Evolutionary conservation across 495 filamentous ascomycete genomes (phyloP), one percentile per base, ranked within the genome.

Genomic region (Trichoderma parareesei): DNA sequence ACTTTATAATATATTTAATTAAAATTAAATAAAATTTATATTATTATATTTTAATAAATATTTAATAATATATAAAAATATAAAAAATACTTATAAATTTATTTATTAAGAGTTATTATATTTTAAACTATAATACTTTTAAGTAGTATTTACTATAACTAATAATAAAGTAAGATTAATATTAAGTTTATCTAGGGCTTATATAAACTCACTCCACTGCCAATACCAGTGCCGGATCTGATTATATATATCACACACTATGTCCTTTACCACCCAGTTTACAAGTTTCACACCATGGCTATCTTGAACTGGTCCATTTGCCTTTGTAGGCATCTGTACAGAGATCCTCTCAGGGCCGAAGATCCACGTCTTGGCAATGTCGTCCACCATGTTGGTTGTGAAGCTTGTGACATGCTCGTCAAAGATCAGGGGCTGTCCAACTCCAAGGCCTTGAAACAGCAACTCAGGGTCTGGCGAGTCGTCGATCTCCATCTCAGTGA

Each of bases 61-160:
- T 53, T 27, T 53, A 53, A 27, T 48, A 53, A 9, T 53, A 27
- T 53, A 53, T 53, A n/a, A n/a, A n/a, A n/a, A n/a, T n/a, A n/a
- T n/a, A n/a, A n/a, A n/a, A n/a, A n/a, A n/a, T n/a, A n/a, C n/a
- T n/a, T n/a, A n/a, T n/a, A n/a, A n/a, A n/a, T n/a, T n/a, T n/a
- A n/a, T n/a, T n/a, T n/a, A n/a, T n/a, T n/a, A n/a, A n/a, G n/a
- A n/a, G n/a, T n/a, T n/a, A n/a, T n/a, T n/a, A n/a, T n/a, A n/a
- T n/a, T n/a, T n/a, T n/a, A n/a, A n/a, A n/a, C n/a, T n/a, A n/a
- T n/a, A n/a, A n/a, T n/a, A n/a, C n/a, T n/a, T n/a, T n/a, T n/a
- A n/a, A n/a, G n/a, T n/a, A n/a, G n/a, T n/a, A n/a, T n/a, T n/a
- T n/a, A n/a, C n/a, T n/a, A n/a, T n/a, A n/a, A n/a, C n/a, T n/a